Percentiles rank a stretch among this genome's conserved stretches.
Conservation (phyloP, 768 basidiomycete species). For the Panaeolus cyanescens region DNA sequence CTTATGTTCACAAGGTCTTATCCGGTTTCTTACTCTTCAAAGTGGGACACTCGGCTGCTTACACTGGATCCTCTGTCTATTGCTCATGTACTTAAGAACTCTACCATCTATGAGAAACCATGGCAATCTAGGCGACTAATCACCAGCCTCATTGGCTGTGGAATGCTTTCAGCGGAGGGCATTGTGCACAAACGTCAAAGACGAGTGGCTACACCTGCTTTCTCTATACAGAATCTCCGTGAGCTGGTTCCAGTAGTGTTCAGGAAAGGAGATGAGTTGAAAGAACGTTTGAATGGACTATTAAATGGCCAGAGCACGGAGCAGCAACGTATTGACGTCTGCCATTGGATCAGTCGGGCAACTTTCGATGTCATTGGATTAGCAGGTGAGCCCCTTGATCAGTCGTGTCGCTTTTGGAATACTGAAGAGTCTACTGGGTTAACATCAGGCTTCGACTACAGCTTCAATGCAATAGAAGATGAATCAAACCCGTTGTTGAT, state of each 20-base stretch:
- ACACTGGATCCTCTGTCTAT: conserved; percentile 81
- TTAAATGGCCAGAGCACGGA: conserved; percentile 25
- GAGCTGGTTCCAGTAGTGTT: conserved; percentile 74
- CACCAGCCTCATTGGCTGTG: conserved; percentile 77
- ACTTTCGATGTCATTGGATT: conserved; percentile 92
- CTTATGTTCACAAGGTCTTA: no score
- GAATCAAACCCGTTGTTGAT: conserved; percentile 76
- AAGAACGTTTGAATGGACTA: conserved; percentile 60
- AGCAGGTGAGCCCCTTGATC: conserved; percentile 54
- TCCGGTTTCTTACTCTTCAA: not conserved
- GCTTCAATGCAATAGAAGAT: conserved; percentile 81
- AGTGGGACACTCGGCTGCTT: conserved; percentile 82
- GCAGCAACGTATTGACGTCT: conserved; percentile 60
- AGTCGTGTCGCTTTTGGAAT: not conserved
- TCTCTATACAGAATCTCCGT: conserved; percentile 77
- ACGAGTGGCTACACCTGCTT: conserved; percentile 75
- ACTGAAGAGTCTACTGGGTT: not conserved
- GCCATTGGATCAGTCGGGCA: conserved; percentile 78
- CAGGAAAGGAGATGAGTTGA: conserved; percentile 62
- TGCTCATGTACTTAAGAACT: conserved; percentile 71
- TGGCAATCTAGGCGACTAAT: conserved; percentile 77
- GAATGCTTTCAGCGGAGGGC: conserved; percentile 81
- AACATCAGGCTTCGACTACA: conserved; percentile 77
- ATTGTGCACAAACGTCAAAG: conserved; percentile 79
- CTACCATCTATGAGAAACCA: conserved; percentile 80